Evolutionary conservation across 345 rosid species (phyloP), one percentile per base, ranked within the genome.

Genomic region (Adansonia digitata): DNA sequence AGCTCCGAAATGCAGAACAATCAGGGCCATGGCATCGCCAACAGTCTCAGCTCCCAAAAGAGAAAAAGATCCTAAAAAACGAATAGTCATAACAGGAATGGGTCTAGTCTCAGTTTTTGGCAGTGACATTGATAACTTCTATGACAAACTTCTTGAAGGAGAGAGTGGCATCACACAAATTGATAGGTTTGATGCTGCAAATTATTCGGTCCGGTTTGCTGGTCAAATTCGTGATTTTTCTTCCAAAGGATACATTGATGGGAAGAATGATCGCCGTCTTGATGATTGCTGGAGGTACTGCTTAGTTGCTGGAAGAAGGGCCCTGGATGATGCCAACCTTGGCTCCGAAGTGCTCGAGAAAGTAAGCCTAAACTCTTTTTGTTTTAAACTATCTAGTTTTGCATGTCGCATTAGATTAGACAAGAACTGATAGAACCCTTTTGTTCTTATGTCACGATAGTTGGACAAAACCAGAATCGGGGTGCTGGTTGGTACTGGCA

Each of bases 241-340:
- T 29, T 83, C 92, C 14, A 65, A 75, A 64, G 92, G 92, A 45
- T 90, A 87, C 81, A 88, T 87, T 7, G 89, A 87, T 66, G 90
- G 88, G 18, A 90, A 88, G 79, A 87, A 81, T 48, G 92, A 90
- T 61, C 86, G 88, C 14, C 88, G 92, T 8, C 89, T 88, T 15
- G 92, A 87, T 75, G 88, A 90, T 72, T 83, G 86, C 84, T 88
- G 88, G 92, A 81, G 94, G 78, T 90, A 90, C 81, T 85, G 91
- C 77, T 72, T 88, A 0, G 92, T 90, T 80, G 88, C 91, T 12
- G 91, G 92, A 62, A 84, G 75, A 69, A 83, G 66, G 37, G 90
- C 94, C 53, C 88, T 88, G 4, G 90, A 82, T 0, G 85, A 85
- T 59, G 91, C 88, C 45, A 86, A 70, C 71, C 91, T 88, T 39